Conservation (phyloP, 352 stramenopile genomes). For the Thalassiosira hispida region DNA sequence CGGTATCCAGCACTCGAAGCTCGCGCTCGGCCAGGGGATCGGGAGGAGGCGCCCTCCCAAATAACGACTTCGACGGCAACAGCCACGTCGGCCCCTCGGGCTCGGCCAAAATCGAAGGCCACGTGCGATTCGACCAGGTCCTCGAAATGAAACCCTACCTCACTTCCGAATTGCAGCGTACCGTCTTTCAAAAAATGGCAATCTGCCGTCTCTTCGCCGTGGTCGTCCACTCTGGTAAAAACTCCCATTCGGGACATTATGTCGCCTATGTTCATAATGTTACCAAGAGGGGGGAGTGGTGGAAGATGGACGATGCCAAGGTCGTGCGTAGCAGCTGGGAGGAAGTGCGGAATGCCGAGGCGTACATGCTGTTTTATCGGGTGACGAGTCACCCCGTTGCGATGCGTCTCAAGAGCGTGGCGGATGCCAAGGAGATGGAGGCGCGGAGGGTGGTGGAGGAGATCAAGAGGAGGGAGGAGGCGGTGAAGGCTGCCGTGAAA, state of each 20-base stretch:
- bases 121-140: slow-evolving; percentile 69
- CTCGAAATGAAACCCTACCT: slow-evolving; percentile 81
- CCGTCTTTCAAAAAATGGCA: slow-evolving; percentile 67
- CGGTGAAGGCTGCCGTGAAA: slow-evolving; percentile 5
- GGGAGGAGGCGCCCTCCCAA: slow-evolving; percentile 22
- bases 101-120: slow-evolving; percentile 83
- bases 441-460: slow-evolving; percentile 30
- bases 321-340: slow-evolving; percentile 51
- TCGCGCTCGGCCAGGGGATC: neutral
- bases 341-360: slow-evolving; percentile 77
- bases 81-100: slow-evolving; percentile 65
- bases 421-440: slow-evolving; percentile 19
- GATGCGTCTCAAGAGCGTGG: slow-evolving; percentile 51
- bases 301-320: slow-evolving; percentile 84
- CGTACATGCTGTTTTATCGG: slow-evolving; percentile 85
- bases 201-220: slow-evolving; percentile 84
- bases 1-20: neutral
- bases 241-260: slow-evolving; percentile 81
- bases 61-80: slow-evolving; percentile 38
- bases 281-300: slow-evolving; percentile 77
- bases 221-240: slow-evolving; percentile 81
- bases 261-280: slow-evolving; percentile 77
- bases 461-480: slow-evolving; percentile 38
- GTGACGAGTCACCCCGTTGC: slow-evolving; percentile 78
- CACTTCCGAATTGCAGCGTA: slow-evolving; percentile 63